These are phyloP conservation scores for Solanum pinnatisectum DNA, from an alignment of 257 asterid species.

Conservation along the genomic window DNA sequence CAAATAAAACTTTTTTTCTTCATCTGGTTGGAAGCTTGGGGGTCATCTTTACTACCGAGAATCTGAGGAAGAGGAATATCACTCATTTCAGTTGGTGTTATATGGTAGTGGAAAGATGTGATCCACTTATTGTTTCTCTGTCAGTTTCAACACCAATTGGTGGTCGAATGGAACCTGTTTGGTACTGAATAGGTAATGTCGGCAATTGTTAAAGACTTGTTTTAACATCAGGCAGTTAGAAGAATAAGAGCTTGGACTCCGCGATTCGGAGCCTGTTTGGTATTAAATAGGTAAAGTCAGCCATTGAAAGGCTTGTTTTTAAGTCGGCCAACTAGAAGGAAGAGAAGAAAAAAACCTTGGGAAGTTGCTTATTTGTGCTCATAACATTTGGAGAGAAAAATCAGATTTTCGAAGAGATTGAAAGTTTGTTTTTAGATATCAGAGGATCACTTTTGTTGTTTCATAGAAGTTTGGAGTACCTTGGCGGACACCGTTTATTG, in stretches of 20 bases:
- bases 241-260: background rate
- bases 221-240: background rate
- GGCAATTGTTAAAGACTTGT: background rate
- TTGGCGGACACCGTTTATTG: background rate
- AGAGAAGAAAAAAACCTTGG: background rate
- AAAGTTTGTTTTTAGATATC: background rate
- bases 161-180: background rate
- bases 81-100: background rate
- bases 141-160: background rate
- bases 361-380: background rate
- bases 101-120: background rate
- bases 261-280: background rate
- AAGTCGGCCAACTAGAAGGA: background rate
- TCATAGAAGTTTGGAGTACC: background rate
- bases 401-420: background rate
- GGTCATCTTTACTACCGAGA: background rate
- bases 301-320: background rate
- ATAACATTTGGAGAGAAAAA: background rate
- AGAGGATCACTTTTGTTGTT: background rate
- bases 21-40: background rate
- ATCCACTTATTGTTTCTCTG: background rate
- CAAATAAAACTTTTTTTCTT: background rate
- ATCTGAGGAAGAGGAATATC: background rate
- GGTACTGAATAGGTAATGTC: background rate
- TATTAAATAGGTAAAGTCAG: background rate